A percentile compares a stretch with the other conserved stretches of the same genome.
Evolutionary conservation across 345 rosid species (phyloP).

Genomic region (Salix arbutifolia): DNA sequence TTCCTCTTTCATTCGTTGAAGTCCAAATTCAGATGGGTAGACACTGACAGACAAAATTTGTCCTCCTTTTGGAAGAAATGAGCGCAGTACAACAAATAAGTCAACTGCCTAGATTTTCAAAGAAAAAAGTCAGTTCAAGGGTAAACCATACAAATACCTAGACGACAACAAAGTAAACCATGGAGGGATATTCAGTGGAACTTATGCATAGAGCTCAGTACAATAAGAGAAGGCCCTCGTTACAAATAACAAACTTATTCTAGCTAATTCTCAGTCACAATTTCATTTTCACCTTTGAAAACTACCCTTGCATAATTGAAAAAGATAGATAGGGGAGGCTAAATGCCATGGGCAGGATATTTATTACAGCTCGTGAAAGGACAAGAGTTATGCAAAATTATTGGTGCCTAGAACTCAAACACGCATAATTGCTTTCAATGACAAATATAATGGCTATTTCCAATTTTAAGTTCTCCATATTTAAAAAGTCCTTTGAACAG

Average conservation of each 20-base stretch:
- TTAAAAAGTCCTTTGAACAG: neutral
- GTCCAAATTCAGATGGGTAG: conserved; percentile 91
- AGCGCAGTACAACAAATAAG: conserved; percentile 66
- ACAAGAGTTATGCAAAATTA: neutral
- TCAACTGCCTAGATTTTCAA: conserved; percentile 61
- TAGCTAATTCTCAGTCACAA: neutral
- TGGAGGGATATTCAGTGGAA: neutral
- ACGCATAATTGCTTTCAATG: no score
- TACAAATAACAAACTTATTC: neutral
- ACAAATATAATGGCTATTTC: neutral
- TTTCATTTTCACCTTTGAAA: no score
- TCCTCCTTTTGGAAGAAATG: conserved; percentile 83
- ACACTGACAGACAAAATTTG: conserved; percentile 63
- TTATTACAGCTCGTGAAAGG: no score
- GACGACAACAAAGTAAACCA: neutral
- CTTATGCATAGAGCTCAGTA: neutral
- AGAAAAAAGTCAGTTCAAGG: neutral
- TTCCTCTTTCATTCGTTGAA: conserved; percentile 87
- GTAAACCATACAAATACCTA: neutral
- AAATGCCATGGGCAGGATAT: neutral
- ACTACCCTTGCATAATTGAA: no score
- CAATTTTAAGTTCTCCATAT: neutral
- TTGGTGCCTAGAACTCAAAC: no score
- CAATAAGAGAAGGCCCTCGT: neutral
- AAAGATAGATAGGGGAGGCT: no score